Base-by-base conservation (phyloP, 2,329 filamentous ascomycete species). In the Diplodia mutila region DNA sequence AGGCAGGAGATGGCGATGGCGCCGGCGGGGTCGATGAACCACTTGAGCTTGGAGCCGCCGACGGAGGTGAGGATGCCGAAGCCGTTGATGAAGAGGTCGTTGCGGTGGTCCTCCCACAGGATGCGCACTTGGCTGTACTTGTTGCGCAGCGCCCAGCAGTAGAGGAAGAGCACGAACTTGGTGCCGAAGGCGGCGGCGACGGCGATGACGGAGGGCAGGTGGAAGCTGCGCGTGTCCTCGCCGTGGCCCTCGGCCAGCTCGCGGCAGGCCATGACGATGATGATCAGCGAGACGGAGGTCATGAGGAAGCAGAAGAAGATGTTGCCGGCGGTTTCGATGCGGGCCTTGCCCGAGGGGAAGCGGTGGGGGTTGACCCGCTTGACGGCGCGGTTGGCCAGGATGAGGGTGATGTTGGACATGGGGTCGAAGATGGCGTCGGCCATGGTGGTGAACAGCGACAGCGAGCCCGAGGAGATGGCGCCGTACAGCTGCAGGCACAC, bases 401-500 rank as follows among this genome's bases (percentile, higher is more conserved):
- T 93, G 16, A 98, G 85, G 0, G 92, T 94, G 64, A 97, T 78
- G 75, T 97, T 97, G 75, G 91, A 94, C 74, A 96, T 77, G 9
- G 93, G 95, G 76, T 98, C 95, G 80, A 98, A 98, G 71, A 98
- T 85, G 63, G 94, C 89, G 79, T 99, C 95, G 18, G 94, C 94
- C 91, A 97, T 97, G 70, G 94, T 99, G 18, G 95, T 97, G 82
- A 98, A 97, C 55, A 99, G 88, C 5, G 94, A 97, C 42, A 98
- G 86, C n/a, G 93, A 97, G 55, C 91, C 89, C 0, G 94, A 97
- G 0, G 91, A 88, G 54, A 92, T 86, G 69, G 95, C 95, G 52
- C 90, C 95, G 77, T 96, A 99, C 46, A 97, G 83, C 80, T 99
- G 95, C 21, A 99, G 84, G 4, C 85, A 85, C 0, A 94, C 89